Base-by-base conservation (phyloP, 768 basidiomycete species). In the Boletellus emodensis region DNA sequence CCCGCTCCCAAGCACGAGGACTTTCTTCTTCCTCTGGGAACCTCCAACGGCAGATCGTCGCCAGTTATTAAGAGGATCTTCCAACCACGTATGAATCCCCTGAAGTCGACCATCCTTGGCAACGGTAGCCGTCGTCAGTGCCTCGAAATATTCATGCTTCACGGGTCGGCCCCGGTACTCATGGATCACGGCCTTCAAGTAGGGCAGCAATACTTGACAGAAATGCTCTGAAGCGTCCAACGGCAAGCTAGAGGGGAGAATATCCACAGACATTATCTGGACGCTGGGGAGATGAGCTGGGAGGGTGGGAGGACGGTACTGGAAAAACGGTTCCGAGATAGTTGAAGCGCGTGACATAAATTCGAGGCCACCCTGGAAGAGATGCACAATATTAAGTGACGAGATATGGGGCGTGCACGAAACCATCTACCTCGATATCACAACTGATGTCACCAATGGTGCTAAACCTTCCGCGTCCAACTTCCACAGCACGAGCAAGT, bases 371-470 rank as follows among this genome's bases (percentile, higher is more conserved):
- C 94, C 94, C 83, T 89, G 46, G 4, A 34, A 11, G 43, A 20
- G 33, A 48, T n/a, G 17, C 1, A 49, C 20, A 15, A 33, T 10
- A 36, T 34, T 12, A 46, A 14, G 30, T 12, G 43, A 55, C 15
- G 12, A 45, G 5, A 10, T 6, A 5, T 2, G 10, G 26, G 12
- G 26, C 6, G 30, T 6, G 6, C 30, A 3, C n/a, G n/a, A 28
- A 26, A 36, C 10, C 13, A 54, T 73, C 17, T 46, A 85, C 88
- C 62, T 81, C 78, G n/a, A 91, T 74, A 62, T 96, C 94, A 61
- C 93, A 95, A 54, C 83, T 91, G 34, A 96, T 87, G 62, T 96
- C 94, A 2, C 89, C 90, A 20, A 96, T 78, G 47, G 81, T 85
- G 9, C 77, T 76, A 59, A 85, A 85, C 20, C 87, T 74, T 14